Evolutionary conservation across 176 grass and related monocot species (phyloP), one percentile per base, ranked within the genome.

Genomic region (Tuctoria greenei): DNA sequence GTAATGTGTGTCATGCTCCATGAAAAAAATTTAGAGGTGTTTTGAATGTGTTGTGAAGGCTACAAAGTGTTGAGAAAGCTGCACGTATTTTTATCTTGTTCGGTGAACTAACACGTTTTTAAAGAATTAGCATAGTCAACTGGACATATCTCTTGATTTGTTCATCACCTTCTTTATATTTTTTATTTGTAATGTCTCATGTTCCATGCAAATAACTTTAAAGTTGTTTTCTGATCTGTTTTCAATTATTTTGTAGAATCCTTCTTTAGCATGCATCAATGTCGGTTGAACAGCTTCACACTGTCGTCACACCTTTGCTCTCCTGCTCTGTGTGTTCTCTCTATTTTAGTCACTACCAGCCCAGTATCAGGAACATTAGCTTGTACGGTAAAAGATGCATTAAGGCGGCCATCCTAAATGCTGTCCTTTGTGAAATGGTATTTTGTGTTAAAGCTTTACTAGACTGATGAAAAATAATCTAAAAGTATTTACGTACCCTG

Each of bases 1-100:
- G 1, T 64, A 64, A 6, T 75, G 62, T 28, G 1, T 34, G 10
- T 28, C 41, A 50, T 68, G 16, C 26, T 75, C 34, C 21, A 37
- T 69, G 52, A 40, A 76, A 47, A 51, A 36, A 39, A 24, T 62
- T 67, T 69, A 15, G 43, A 16, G 4, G 1, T 28, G 9, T 46
- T 68, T 44, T 69, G n/a, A n/a, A n/a, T n/a, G n/a, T n/a, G n/a
- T n/a, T n/a, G n/a, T n/a, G n/a, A n/a, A n/a, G n/a, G 78, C 83
- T 94, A 41, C 90, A 79, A 81, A 99, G 95, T 27, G 60, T 82
- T 61, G 89, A 95, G 46, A 99, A 99, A 80, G 89, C 95, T 77
- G n/a, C 40, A 84, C 89, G 95, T 99, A 88, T 50, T 36, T 69
- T 25, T 80, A 51, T 61, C 16, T 54, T 83, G 11, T 83, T 15